Evolutionary conservation across 208 protist species (phyloP), one percentile per base, ranked within the genome.

Genomic region (Acanthamoeba lugdunensis): DNA sequence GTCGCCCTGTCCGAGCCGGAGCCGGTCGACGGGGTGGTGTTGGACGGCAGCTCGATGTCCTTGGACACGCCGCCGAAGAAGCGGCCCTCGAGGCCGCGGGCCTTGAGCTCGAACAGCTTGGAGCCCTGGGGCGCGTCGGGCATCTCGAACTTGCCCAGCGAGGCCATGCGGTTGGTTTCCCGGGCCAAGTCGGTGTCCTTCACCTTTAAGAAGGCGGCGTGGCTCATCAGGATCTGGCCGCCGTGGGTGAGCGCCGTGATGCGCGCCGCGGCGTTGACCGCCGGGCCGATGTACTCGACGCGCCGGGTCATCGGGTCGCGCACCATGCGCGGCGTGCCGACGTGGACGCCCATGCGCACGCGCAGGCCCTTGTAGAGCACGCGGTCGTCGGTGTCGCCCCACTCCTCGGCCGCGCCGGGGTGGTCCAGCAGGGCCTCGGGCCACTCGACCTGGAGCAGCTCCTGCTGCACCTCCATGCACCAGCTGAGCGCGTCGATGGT

Each of bases 201-300:
- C 16, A 79, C 45, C 30, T 58, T 50, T 11, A 41, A 0, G 33
- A 28, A 71, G 88, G 33, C 21, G 2, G 58, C 67, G 2, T 71
- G 25, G 48, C 90, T n/a, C n/a, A n/a, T n/a, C n/a, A n/a, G n/a
- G n/a, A n/a, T n/a, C n/a, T n/a, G n/a, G n/a, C n/a, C n/a, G n/a
- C n/a, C n/a, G n/a, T n/a, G n/a, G n/a, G n/a, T n/a, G n/a, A n/a
- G n/a, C n/a, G n/a, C n/a, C n/a, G n/a, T n/a, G n/a, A n/a, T n/a
- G n/a, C n/a, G n/a, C n/a, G n/a, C n/a, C n/a, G n/a, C n/a, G n/a
- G n/a, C n/a, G n/a, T n/a, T n/a, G n/a, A n/a, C n/a, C n/a, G n/a
- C n/a, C n/a, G n/a, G n/a, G n/a, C n/a, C n/a, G 37, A 93, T 85
- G 90, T 93, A 93, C 54, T 93, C 90, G 7, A 85, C 41, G 9